Evolutionary conservation across 2,329 filamentous ascomycete species (phyloP), one percentile per base, ranked within the genome.

Genomic region (Colletotrichum eleusines): DNA sequence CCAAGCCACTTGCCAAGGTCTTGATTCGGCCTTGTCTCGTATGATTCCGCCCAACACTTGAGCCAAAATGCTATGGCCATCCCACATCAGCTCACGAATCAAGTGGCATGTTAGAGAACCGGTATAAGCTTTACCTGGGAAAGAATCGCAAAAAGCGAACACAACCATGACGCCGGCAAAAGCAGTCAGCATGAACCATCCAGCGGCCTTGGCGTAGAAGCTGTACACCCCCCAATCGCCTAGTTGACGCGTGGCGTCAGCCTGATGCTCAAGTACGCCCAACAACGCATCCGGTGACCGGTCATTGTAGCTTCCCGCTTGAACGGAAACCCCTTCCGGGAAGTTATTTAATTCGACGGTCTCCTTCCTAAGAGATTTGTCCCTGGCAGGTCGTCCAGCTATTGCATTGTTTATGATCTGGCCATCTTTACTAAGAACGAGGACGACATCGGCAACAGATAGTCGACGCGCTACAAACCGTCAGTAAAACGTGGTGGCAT

Each of bases 31-130:
- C 78, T 73, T 0, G 74, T 63, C 5, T 78, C 76, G 51, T 83
- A 84, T 50, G 80, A 82, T 61, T 83, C 80, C 0, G 84, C 80
- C 85, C 83, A 87, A 76, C 83, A 83, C 67, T 85, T 81, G 8
- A 87, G 78, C 85, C 85, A 87, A 5, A 86, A 61, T 57, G 63
- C 70, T 71, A n/a, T 5, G 0, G 9, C 31, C 5, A 33, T 7
- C 1, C 7, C 9, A 23, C 4, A 38, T 1, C 7, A 42, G 50
- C 35, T 16, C 14, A 60, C 8, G 0, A 16, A 28, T 6, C 18
- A 20, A 33, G 28, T 23, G 11, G 7, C n/a, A 14, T 26, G 11
- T 2, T 12, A 28, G 1, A 31, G 20, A 1, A 14, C 7, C 12
- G 23, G 20, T 1, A 3, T 18, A 46, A 23, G 35, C 18, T 66